Conservation (phyloP, 78 protist species). For the Thecamonas trahens region DNA sequence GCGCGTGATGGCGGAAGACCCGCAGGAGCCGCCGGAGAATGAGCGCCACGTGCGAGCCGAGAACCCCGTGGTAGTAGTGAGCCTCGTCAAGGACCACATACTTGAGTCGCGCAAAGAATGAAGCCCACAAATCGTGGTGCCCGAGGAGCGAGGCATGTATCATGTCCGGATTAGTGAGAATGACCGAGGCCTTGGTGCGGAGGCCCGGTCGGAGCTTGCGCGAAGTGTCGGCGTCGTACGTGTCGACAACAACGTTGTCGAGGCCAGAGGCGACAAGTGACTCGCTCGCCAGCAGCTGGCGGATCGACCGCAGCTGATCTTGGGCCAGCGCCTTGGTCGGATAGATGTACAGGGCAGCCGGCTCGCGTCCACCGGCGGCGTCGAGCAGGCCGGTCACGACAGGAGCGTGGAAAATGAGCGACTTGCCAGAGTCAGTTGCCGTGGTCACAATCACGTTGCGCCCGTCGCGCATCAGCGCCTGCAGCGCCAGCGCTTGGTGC, state of each 20-base stretch:
- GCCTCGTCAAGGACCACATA: conserved; percentile 39
- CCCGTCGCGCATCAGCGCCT: background rate
- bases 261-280: background rate
- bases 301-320: conserved; percentile 36
- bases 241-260: background rate
- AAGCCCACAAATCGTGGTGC: conserved; percentile 16
- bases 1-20: background rate
- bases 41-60: conserved; percentile 44
- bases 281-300: background rate
- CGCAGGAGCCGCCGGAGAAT: conserved; percentile 41
- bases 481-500: background rate
- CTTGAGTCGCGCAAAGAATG: background rate
- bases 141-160: conserved; percentile 27
- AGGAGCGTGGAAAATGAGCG: conserved; percentile 2
- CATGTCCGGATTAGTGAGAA: conserved; percentile 57
- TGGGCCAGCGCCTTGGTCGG: conserved; percentile 54
- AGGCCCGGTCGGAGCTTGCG: background rate
- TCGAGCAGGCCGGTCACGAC: background rate
- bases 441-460: background rate
- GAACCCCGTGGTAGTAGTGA: conserved; percentile 36
- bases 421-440: conserved; percentile 4
- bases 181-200: conserved; percentile 5
- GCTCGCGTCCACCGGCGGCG: background rate
- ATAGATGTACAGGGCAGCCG: conserved; percentile 4
- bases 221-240: conserved; percentile 27